A percentile compares a stretch with the other conserved stretches of the same genome.
Evolutionary conservation across 2,329 filamentous ascomycete species (phyloP).

Genomic region (Immersiporthe knoxdaviesiana): DNA sequence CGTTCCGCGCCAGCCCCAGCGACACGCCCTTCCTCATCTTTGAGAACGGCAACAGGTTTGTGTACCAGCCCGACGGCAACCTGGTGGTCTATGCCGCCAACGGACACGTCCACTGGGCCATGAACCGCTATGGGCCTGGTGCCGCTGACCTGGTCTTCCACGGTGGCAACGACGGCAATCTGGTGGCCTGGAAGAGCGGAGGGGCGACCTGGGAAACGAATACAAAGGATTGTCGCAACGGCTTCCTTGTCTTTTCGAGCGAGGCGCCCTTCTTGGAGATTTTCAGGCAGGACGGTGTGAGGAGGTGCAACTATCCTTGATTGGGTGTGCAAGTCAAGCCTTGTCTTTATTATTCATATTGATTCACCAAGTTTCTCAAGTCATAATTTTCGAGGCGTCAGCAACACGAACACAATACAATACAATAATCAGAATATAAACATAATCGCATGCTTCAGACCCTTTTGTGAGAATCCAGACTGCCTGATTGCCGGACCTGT

Average conservation of each 20-base stretch:
- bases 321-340: too few species aligned
- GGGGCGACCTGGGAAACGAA: background rate
- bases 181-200: constrained; percentile 5
- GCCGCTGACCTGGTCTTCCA: background rate
- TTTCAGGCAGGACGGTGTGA: background rate
- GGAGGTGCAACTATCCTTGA: constrained; percentile 4
- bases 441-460: too few species aligned
- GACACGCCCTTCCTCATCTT: constrained; percentile 1
- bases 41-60: constrained; percentile 4
- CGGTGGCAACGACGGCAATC: constrained; percentile 2
- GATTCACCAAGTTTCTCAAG: too few species aligned
- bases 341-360: too few species aligned
- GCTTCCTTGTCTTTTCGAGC: constrained; percentile 7
- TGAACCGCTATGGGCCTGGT: background rate
- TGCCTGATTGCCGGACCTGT: too few species aligned
- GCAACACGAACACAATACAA: too few species aligned
- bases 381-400: too few species aligned
- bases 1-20: background rate
- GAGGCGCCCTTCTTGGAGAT: constrained; percentile 7
- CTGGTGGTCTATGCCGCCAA: background rate
- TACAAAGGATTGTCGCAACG: background rate
- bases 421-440: too few species aligned
- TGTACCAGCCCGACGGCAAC: constrained; percentile 5
- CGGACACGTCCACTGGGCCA: background rate
- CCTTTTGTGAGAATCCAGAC: too few species aligned